Evolutionary conservation across 2,329 filamentous ascomycete genomes (phyloP).

Genomic region (Metarhizium rileyi): DNA sequence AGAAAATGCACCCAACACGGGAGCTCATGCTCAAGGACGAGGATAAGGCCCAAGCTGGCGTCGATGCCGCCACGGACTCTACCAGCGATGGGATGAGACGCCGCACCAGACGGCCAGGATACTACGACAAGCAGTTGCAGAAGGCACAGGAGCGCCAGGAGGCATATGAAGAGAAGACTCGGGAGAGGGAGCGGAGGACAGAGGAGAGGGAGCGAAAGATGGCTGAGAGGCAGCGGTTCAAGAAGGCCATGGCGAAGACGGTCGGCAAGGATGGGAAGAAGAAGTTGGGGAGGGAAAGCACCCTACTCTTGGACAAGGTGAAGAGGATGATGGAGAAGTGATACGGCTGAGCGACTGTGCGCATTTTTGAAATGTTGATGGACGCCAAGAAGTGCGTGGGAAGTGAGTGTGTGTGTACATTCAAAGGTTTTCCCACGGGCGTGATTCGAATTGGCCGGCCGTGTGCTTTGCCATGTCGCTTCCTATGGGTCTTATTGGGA

Average conservation of each 20-base stretch:
- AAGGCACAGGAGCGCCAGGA: slow-evolving; percentile 33
- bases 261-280: slow-evolving; percentile 65
- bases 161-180: slow-evolving; percentile 31
- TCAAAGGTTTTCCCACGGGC: background rate
- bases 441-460: background rate
- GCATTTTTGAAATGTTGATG: background rate
- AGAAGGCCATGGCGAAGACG: slow-evolving; percentile 64
- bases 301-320: slow-evolving; percentile 66
- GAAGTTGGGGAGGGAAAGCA: slow-evolving; percentile 74
- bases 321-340: slow-evolving; percentile 34
- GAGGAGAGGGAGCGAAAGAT: slow-evolving; percentile 56
- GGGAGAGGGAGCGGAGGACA: slow-evolving; percentile 36
- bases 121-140: slow-evolving; percentile 55
- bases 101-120: slow-evolving; percentile 36
- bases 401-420: too few species aligned
- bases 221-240: slow-evolving; percentile 55
- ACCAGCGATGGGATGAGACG: slow-evolving; percentile 23
- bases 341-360: background rate
- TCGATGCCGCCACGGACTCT: slow-evolving; percentile 6
- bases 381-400: background rate
- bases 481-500: too few species aligned
- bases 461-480: too few species aligned
- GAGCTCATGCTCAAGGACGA: slow-evolving; percentile 31
- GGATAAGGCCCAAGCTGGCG: slow-evolving; percentile 23
- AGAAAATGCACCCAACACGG: slow-evolving; percentile 26